Evolutionary conservation across 2,329 filamentous ascomycete genomes (phyloP), one percentile per base, ranked within the genome.

Genomic region (Fusarium incarnatum): DNA sequence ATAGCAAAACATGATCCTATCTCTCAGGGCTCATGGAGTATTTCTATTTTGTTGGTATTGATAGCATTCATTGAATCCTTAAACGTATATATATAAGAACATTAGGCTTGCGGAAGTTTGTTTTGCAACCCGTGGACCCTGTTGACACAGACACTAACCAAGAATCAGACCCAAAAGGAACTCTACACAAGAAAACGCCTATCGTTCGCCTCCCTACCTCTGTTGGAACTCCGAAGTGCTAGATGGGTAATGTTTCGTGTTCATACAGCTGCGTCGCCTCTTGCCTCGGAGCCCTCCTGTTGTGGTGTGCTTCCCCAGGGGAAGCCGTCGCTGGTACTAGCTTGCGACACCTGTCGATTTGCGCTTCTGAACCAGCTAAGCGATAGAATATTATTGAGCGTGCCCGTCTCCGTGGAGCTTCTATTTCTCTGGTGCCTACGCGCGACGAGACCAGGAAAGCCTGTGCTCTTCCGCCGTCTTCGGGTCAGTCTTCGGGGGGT

Each of bases 391-490:
- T 84, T 84, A 8, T 84, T 82, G 1, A 87, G 75, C 0, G 86
- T 82, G 16, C 85, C 84, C 48, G 88, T 87, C 2, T 86, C 70
- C 3, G 79, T 78, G 8, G 81, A 80, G 41, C 78, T 74, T 47
- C 78, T 81, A 63, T 79, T 81, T 47, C 80, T 76, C 20, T 80
- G 76, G 34, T 81, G 78, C 49, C 81, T 81, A 41, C 87, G 81
- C 8, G 88, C 87, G 8, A 84, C 86, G 58, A 90, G 88, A 0
- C 88, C 87, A 0, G 87, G 87, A 65, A 91, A 90, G 0, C 88
- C 88, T 0, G 87, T 89, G 18, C 87, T 89, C 72, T 85, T 87
- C 70, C 88, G 81, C 45, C 88, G 79, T 30, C 84, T 80, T 16
- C 85, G 82, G 15, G 71, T 67, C 75, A 80, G 73, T 74, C 67